Evolutionary conservation across 805 yeast species (phyloP), one percentile per base, ranked within the genome.

Genomic region (Tetrapisispora nanseiensis): DNA sequence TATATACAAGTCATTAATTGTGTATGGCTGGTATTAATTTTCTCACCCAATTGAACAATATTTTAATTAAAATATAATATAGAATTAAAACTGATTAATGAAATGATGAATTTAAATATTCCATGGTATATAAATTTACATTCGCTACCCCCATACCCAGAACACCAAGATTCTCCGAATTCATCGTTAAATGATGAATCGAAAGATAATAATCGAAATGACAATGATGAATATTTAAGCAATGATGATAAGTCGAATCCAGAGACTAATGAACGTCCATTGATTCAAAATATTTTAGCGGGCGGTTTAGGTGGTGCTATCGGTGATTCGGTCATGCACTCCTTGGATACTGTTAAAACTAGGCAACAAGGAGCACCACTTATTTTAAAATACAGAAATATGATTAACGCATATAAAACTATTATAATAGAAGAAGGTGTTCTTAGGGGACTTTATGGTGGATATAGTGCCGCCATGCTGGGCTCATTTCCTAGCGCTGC

Each of bases 401-500:
- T 87, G 80, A 53, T 81, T 8, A 73, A 77, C 10, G 95, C 97
- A 0, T 86, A 83, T 54, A 47, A 63, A 22, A 80, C 90, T 0
- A 82, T 92, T n/a, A 63, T 82, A 39, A 58, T 70, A 33, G 85
- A 90, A 53, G 98, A 92, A 68, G 98, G 98, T 0, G 50, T 92
- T 8, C 61, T 74, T 39, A 72, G 81, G 45, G 98, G 98, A 1
- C 66, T 92, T 5, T 92, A 92, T 57, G 82, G 95, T 16, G 99
- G 99, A 1, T 89, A 89, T 62, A 65, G 78, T 13, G 95, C 97
- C 1, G 97, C 97, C 1, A 74, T 89, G 70, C 59, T 86, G 23
- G 99, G 99, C 0, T 83, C 94, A 0, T 77, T 92, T 48, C 98
- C 98, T 6, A 82, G 92, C 29, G 90, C 97, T 1, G 89, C 94